Evolutionary conservation across 2,329 filamentous ascomycete genomes (phyloP), one percentile per base, ranked within the genome.

Genomic region (Xylariales sp.): DNA sequence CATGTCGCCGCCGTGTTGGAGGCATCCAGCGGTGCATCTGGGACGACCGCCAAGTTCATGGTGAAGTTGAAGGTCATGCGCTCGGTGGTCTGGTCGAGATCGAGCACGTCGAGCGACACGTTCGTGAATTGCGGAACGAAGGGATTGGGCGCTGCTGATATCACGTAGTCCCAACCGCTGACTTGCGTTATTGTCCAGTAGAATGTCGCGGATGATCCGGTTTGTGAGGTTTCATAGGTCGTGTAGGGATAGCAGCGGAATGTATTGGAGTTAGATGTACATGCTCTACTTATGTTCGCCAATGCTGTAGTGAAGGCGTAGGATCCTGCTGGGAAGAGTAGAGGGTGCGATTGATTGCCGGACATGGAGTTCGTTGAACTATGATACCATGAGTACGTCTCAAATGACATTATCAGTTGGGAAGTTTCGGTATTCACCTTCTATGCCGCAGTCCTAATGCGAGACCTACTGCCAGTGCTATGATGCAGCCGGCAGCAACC

Each of bases 241-340:
- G 60, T 63, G 52, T 73, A 76, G 1, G 81, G 79, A 46, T 72
- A 76, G 64, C 82, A 86, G 41, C 67, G 66, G 78, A 81, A 86
- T 1, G 78, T 78, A 4, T 67, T 61, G 0, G 73, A 49, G 49
- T 77, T 72, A 11, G 74, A 69, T 1, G 78, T 81, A 60, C 83
- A 86, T 36, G 67, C 67, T 5, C 76, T 73, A 12, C 63, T 61
- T 2, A 72, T 61, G 4, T 65, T 72, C 37, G 70, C 65, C 28
- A 86, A 73, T 44, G 73, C 74, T 16, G 79, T 78, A 5, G 72
- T 65, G 50, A 86, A 68, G 27, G 74, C 67, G 58, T 78, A 86
- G n/a, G 74, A 70, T 5, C 82, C 83, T 1, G 73, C 62, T 2
- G 82, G 83, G 51, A 84, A 84, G 15, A 54, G 42, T 18, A 49